Conservation (phyloP, 2,329 filamentous ascomycete genomes). For the Colletotrichum chlorophyti region DNA sequence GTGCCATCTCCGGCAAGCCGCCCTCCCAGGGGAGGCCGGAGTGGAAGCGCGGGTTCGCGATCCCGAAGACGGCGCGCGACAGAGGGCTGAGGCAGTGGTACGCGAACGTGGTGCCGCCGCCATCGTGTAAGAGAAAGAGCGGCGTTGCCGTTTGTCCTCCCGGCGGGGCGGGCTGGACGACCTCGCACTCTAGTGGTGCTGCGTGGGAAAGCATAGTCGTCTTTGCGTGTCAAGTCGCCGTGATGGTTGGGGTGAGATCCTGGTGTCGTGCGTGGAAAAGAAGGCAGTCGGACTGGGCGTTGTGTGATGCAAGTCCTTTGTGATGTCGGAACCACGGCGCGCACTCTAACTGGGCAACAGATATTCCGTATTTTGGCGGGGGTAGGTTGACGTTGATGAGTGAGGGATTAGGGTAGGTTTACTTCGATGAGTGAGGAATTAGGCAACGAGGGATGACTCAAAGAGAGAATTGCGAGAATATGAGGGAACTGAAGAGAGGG, state of each 20-base stretch:
- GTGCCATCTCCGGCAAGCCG: slow-evolving; percentile 61
- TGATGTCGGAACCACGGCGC: no score
- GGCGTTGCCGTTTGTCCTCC: slow-evolving; percentile 42
- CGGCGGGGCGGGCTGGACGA: slow-evolving; percentile 22
- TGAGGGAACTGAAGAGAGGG: no score
- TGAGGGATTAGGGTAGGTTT: no score
- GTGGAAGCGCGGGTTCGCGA: slow-evolving; percentile 61
- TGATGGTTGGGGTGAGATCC: background rate
- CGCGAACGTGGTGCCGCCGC: slow-evolving; percentile 64
- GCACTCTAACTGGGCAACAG: no score
- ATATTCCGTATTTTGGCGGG: no score
- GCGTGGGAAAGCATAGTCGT: slow-evolving; percentile 2
- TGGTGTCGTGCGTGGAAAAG: background rate
- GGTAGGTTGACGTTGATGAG: no score
- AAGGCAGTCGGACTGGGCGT: no score
- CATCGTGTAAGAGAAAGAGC: slow-evolving; percentile 65
- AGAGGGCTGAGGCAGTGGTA: slow-evolving; percentile 61
- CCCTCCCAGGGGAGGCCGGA: slow-evolving; percentile 55
- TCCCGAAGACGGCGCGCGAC: slow-evolving; percentile 57
- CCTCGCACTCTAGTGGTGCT: slow-evolving; percentile 19
- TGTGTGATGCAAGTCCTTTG: no score
- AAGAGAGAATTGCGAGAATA: no score
- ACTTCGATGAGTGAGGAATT: no score
- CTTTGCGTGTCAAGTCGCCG: no score
- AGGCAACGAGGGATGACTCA: no score